Conservation (phyloP, 2,329 filamentous ascomycete genomes). For the Aschersonia sp. region DNA sequence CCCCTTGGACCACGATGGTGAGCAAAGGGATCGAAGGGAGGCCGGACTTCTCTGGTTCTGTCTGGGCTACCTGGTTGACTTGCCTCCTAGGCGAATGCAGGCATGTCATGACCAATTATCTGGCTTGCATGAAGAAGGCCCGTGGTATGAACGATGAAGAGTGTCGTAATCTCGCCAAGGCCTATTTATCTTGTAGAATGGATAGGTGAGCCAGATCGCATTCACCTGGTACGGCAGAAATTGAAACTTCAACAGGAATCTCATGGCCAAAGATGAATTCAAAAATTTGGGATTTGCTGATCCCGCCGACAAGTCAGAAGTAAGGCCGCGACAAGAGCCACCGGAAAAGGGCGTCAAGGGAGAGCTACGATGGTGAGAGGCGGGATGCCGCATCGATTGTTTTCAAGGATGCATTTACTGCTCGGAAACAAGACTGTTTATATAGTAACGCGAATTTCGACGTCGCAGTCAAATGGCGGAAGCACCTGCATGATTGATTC, state of each 20-base stretch:
- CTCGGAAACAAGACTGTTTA: too few species aligned
- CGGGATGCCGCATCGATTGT: too few species aligned
- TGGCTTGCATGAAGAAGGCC: conserved; percentile 73
- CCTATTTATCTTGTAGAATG: conserved; percentile 86
- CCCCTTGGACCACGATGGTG: conserved; percentile 82
- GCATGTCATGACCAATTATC: conserved; percentile 69
- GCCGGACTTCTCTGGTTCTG: neutral
- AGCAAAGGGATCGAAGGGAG: conserved; percentile 5
- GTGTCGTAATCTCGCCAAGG: conserved; percentile 75
- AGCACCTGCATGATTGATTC: neutral
- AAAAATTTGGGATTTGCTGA: conserved; percentile 71
- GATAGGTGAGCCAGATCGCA: conserved; percentile 50
- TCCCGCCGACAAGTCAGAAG: conserved; percentile 7
- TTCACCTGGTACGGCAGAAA: neutral
- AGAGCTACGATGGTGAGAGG: conserved; percentile 19
- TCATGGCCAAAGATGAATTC: conserved; percentile 94
- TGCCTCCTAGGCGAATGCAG: conserved; percentile 68
- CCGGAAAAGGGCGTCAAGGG: conserved; percentile 21
- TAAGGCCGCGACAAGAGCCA: conserved; percentile 8
- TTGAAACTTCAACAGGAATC: conserved; percentile 44
- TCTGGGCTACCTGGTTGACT: neutral
- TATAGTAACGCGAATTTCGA: too few species aligned
- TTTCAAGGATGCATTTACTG: too few species aligned
- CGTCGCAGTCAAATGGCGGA: too few species aligned
- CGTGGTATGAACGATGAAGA: conserved; percentile 74